Percentiles rank a stretch among this genome's conserved stretches.
Conservation (phyloP, 2,329 filamentous ascomycete species). For the Karstenula rhodostoma region DNA sequence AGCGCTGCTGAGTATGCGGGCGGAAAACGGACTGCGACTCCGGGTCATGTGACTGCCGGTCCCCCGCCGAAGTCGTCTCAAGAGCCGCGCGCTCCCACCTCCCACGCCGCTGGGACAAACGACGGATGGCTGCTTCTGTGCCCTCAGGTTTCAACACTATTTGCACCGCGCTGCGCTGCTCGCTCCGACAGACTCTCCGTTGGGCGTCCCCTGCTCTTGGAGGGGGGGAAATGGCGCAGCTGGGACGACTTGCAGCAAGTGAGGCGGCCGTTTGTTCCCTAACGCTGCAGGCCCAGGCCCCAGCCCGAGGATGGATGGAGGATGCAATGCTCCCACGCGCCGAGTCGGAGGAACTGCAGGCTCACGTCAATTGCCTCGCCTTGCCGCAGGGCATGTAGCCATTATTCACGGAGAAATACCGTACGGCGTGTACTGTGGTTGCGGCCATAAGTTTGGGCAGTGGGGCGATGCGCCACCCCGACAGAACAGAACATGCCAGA, state of each 20-base stretch:
- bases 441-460: too few relatives aligned
- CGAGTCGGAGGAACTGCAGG: constrained; percentile 5
- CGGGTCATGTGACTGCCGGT: background rate
- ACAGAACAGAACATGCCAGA: too few relatives aligned
- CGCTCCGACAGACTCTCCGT: constrained; percentile 2
- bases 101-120: background rate
- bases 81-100: constrained; percentile 5
- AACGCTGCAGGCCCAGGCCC: background rate
- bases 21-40: background rate
- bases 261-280: constrained; percentile 5
- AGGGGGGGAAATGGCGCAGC: background rate
- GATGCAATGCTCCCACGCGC: constrained; percentile 1
- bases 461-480: too few relatives aligned
- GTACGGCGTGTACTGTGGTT: too few relatives aligned
- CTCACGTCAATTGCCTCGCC: constrained; percentile 9
- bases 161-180: background rate
- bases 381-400: background rate
- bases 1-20: background rate
- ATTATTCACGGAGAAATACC: background rate
- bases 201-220: background rate
- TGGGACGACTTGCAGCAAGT: background rate
- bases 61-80: background rate
- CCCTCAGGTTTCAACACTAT: constrained; percentile 10
- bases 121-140: constrained; percentile 5
- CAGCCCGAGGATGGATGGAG: too few relatives aligned